Base-by-base conservation (phyloP, 73 alveolate genomes). In the Uronychia setigera region DNA sequence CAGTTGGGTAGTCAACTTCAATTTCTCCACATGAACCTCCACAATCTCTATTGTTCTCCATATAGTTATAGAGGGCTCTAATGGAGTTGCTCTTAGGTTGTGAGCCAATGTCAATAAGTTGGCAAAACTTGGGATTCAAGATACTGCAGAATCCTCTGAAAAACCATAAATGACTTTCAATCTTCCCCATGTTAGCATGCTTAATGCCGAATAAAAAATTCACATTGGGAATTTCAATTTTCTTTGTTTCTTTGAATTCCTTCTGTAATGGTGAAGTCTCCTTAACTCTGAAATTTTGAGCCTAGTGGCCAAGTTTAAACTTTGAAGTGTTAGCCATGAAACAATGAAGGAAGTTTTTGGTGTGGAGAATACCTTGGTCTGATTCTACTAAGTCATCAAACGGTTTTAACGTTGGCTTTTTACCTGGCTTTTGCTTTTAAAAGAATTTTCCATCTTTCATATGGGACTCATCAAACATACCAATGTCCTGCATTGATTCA, bases 21-120 rank as follows among this genome's bases (percentile, higher is more conserved):
- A 86, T 78, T 32, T 86, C 92, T 26, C 92, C 92, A 79, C 88
- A 78, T 28, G 80, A 78, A 0, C 92, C 92, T 1, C 92, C 92
- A 31, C 74, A 30, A 1, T 34, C 27, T 26, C 25, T 25, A 5
- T 59, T 79, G 78, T 32, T 13, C 19, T 86, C 92, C 31, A 86
- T 13, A n/a, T 58, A 31, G 46, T 77, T 60, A 58, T 33, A 77
- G 58, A 86, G 34, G 32, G 60, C 46, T 29, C 67, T 57, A 0
- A 86, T 78, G 25, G 92, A 86, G 27, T 83, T 83, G 29, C 82
- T 77, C 30, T 35, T 13, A 0, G 92, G 87, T 30, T 46, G 25
- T 0, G 84, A 58, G 25, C 92, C 92, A 26, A 67, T 60, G 33
- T 86, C 92, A 25, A 86, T 34, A 5, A 86, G 34, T 29, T 34